Conservation (phyloP, 2,329 filamentous ascomycete species). For the Chrysoporthe austroafricana region DNA sequence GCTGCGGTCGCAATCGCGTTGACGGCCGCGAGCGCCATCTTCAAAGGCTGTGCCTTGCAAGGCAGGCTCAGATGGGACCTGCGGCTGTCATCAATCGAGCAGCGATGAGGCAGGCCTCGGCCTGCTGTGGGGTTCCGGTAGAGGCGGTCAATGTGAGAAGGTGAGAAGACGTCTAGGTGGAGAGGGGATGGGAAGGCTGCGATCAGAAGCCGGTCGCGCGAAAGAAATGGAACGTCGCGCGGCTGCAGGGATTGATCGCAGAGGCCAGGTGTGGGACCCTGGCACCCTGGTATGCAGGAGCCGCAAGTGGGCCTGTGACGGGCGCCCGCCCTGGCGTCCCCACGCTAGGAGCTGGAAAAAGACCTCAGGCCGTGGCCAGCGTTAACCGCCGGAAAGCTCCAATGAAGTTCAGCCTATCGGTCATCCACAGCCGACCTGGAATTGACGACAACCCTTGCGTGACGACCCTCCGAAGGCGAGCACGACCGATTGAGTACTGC, state of each 20-base stretch:
- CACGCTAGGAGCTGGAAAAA: slow-evolving; percentile 23
- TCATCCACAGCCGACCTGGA: slow-evolving; percentile 18
- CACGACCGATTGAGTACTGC: slow-evolving; percentile 20
- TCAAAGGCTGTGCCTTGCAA: slow-evolving; percentile 13
- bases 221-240: slow-evolving; percentile 5
- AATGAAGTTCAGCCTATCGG: slow-evolving; percentile 22
- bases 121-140: not conserved
- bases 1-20: slow-evolving; percentile 13
- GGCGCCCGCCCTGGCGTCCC: not conserved
- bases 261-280: slow-evolving; percentile 14
- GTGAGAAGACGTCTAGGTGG: not conserved
- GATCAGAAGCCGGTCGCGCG: slow-evolving; percentile 7
- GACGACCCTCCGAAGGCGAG: slow-evolving; percentile 8
- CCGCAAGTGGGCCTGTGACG: slow-evolving; percentile 27
- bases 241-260: slow-evolving; percentile 24
- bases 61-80: not conserved
- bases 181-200: not conserved
- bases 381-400: slow-evolving; percentile 23
- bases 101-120: not conserved
- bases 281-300: slow-evolving; percentile 19
- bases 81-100: slow-evolving; percentile 1
- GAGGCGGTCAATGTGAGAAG: not conserved
- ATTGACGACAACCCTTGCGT: slow-evolving; percentile 1
- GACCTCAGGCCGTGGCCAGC: slow-evolving; percentile 25
- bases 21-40: slow-evolving; percentile 22